Percentiles rank a stretch among this genome's conserved stretches.
Evolutionary conservation across 345 rosid genomes (phyloP).

Genomic region (Camelina laxa): DNA sequence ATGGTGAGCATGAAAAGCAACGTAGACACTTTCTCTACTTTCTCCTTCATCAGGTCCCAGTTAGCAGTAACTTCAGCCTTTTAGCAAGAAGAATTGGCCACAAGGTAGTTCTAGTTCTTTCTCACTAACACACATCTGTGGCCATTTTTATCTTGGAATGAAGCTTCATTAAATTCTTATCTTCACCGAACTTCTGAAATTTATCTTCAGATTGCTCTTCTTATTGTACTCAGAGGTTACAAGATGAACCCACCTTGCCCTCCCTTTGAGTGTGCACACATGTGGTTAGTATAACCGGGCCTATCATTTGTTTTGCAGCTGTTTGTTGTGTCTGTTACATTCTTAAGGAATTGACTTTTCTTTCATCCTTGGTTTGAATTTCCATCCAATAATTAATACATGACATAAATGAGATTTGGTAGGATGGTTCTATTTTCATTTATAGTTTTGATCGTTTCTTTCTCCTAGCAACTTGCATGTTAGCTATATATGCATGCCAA

Average conservation of each 20-base stretch:
- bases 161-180: conserved; percentile 41
- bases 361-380: conserved; percentile 19
- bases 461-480: conserved; percentile 1
- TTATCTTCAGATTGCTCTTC: conserved; percentile 81
- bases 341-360: conserved; percentile 19
- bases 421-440: conserved; percentile 6
- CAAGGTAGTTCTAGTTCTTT: conserved; percentile 66
- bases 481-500: neutral
- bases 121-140: conserved; percentile 11
- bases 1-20: conserved; percentile 95
- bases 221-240: conserved; percentile 89
- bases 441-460: conserved; percentile 17
- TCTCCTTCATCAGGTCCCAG: conserved; percentile 95
- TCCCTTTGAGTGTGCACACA: conserved; percentile 96
- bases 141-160: conserved; percentile 28
- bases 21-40: conserved; percentile 88
- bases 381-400: conserved; percentile 21
- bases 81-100: conserved; percentile 79
- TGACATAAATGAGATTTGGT: conserved; percentile 19
- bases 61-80: conserved; percentile 91
- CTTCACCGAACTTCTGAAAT: conserved; percentile 42
- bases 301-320: conserved; percentile 34
- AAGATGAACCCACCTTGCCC: conserved; percentile 96
- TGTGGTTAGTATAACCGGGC: conserved; percentile 67
- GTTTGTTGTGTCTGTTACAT: conserved; percentile 24